phyloP scores from a whole-genome alignment of 2,329 filamentous ascomycete species.

The Colletotrichum melonis region DNA sequence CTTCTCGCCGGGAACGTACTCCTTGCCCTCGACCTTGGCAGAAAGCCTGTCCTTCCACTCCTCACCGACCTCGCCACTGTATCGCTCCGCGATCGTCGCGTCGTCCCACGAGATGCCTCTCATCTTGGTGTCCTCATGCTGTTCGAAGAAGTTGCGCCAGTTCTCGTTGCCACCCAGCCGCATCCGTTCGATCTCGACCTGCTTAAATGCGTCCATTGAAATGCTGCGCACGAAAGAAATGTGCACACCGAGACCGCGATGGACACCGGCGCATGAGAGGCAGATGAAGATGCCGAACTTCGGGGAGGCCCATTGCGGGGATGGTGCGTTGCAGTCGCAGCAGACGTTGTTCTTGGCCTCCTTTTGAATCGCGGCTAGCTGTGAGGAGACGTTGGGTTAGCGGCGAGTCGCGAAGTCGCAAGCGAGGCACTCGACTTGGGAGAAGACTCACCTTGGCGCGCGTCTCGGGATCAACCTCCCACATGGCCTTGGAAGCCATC shows the following conservation, averaged over 20 bases:
- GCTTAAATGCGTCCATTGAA: constrained; percentile 99
- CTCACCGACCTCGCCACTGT: constrained; percentile 89
- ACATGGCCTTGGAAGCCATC: constrained; percentile 84
- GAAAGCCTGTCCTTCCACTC: constrained; percentile 94
- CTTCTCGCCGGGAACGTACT: constrained; percentile 83
- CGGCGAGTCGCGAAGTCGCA: constrained; percentile 12
- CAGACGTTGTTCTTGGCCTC: constrained; percentile 89
- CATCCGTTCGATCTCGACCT: constrained; percentile 93
- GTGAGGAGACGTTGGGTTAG: constrained; percentile 36
- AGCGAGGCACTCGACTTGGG: neutral
- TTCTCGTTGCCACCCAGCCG: constrained; percentile 88
- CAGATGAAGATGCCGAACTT: constrained; percentile 99
- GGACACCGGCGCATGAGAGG: constrained; percentile 92
- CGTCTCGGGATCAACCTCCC: constrained; percentile 99
- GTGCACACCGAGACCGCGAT: constrained; percentile 94
- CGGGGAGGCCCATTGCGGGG: constrained; percentile 96
- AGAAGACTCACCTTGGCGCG: constrained; percentile 80
- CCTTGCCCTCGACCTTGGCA: constrained; percentile 87
- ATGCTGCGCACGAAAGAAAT: constrained; percentile 98
- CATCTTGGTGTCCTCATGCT: constrained; percentile 73
- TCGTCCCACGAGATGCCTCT: constrained; percentile 82
- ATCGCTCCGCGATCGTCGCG: constrained; percentile 89
- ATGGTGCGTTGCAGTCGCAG: constrained; percentile 95
- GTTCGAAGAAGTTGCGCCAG: constrained; percentile 89
- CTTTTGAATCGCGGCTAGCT: constrained; percentile 94